Conservation (phyloP, 768 basidiomycete species). For the Mycena filopes region DNA sequence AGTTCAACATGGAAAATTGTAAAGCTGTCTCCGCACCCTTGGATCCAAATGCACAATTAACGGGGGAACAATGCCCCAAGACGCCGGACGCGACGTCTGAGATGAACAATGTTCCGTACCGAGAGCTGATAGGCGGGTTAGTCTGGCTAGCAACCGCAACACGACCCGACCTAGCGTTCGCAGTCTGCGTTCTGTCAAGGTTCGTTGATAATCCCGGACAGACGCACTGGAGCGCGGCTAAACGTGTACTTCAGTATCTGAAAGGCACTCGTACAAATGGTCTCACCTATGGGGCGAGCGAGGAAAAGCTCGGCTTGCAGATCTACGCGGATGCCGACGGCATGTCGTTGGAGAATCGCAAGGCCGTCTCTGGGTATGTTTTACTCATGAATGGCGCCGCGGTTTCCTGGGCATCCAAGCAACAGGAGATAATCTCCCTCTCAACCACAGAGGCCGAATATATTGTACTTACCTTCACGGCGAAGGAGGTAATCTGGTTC, state of each 20-base stretch:
- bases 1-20: constrained; percentile 28
- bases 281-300: constrained; percentile 9
- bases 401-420: constrained; percentile 24
- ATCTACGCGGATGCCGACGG: constrained; percentile 22
- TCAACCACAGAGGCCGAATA: constrained; percentile 26
- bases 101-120: constrained; percentile 9
- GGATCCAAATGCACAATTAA: constrained; percentile 14
- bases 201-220: constrained; percentile 25
- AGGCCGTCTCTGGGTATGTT: constrained; percentile 16
- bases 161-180: constrained; percentile 16
- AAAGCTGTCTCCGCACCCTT: constrained; percentile 20
- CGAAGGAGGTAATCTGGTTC: constrained; percentile 19
- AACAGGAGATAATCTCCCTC: constrained; percentile 15
- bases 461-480: constrained; percentile 4
- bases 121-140: constrained; percentile 13
- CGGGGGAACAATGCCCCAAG: constrained; percentile 9
- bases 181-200: constrained; percentile 6
- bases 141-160: constrained; percentile 19
- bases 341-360: constrained; percentile 12
- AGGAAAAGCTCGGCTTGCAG: constrained; percentile 3
- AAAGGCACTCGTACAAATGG: constrained; percentile 7
- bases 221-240: constrained; percentile 17
- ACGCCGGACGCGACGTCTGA: background rate
- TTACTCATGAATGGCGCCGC: constrained; percentile 19
- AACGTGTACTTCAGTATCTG: constrained; percentile 23